phyloP scores from a whole-genome alignment of 306 rosid species.

The Fragaria nilgerrensis region DNA sequence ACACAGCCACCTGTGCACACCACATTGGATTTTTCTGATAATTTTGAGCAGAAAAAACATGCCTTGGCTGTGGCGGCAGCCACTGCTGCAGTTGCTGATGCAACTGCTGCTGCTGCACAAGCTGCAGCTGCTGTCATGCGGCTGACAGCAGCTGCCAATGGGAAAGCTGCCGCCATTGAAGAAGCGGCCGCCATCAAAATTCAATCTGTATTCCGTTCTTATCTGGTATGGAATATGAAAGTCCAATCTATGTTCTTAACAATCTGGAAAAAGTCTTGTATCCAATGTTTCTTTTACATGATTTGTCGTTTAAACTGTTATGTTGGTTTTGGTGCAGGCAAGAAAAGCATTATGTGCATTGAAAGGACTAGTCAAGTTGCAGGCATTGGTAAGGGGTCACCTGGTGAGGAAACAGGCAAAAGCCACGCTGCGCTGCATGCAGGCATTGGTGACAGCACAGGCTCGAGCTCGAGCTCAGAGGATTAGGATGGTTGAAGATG shows the following conservation, averaged over 20 bases:
- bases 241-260: not conserved
- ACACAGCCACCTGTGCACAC: conserved; percentile 32
- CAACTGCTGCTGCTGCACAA: conserved; percentile 63
- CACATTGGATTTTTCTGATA: conserved; percentile 35
- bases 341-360: conserved; percentile 82
- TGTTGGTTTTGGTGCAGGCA: conserved; percentile 49
- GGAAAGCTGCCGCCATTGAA: conserved; percentile 31
- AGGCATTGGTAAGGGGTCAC: conserved; percentile 91
- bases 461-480: conserved; percentile 87
- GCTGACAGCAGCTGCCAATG: conserved; percentile 44
- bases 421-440: conserved; percentile 77
- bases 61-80: conserved; percentile 69
- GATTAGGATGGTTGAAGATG: conserved; percentile 52
- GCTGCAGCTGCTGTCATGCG: conserved; percentile 68
- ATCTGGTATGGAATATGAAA: conserved; percentile 52
- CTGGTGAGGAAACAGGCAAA: conserved; percentile 83
- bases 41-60: conserved; percentile 56
- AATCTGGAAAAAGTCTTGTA: not conserved
- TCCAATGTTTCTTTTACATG: not conserved
- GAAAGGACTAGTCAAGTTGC: conserved; percentile 85
- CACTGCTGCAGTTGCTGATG: conserved; percentile 57
- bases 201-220: conserved; percentile 78
- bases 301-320: not conserved
- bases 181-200: conserved; percentile 72
- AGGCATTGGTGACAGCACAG: conserved; percentile 86